phyloP scores from a whole-genome alignment of 192 early-diverging fungal genomes.

The Backusella liffmaniae region DNA sequence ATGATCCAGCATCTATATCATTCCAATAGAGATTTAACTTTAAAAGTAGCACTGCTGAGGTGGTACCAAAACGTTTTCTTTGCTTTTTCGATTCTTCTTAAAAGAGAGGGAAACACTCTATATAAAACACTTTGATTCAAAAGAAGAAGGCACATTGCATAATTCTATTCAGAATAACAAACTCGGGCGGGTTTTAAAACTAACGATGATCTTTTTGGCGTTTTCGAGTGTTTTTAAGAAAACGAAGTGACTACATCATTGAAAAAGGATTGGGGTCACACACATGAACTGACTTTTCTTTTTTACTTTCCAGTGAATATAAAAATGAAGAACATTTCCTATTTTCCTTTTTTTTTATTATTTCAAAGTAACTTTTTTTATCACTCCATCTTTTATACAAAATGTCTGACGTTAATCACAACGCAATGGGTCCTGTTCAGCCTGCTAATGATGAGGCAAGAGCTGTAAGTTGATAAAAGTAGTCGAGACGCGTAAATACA shows the following conservation, averaged over 20 bases:
- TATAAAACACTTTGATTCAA: background rate
- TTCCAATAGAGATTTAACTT: background rate
- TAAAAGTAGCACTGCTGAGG: background rate
- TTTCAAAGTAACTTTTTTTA: background rate
- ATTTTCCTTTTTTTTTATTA: background rate
- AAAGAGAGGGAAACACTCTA: no score
- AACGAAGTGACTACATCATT: background rate
- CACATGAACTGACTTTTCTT: background rate
- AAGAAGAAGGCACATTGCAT: background rate
- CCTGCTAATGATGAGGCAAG: conserved; percentile 42
- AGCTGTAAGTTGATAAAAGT: conserved; percentile 13
- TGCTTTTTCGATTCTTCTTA: background rate
- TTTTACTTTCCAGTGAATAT: background rate
- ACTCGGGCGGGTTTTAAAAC: background rate
- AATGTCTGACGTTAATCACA: conserved; percentile 50
- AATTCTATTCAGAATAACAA: background rate
- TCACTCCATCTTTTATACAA: background rate
- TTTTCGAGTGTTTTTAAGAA: background rate
- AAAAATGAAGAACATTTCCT: background rate
- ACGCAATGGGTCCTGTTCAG: conserved; percentile 42
- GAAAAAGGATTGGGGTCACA: background rate
- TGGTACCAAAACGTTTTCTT: background rate
- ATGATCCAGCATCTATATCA: background rate
- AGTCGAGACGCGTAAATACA: background rate
- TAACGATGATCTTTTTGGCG: background rate